phyloP scores from a whole-genome alignment of 1,139 yeast genomes.

The Diutina siamensis region DNA sequence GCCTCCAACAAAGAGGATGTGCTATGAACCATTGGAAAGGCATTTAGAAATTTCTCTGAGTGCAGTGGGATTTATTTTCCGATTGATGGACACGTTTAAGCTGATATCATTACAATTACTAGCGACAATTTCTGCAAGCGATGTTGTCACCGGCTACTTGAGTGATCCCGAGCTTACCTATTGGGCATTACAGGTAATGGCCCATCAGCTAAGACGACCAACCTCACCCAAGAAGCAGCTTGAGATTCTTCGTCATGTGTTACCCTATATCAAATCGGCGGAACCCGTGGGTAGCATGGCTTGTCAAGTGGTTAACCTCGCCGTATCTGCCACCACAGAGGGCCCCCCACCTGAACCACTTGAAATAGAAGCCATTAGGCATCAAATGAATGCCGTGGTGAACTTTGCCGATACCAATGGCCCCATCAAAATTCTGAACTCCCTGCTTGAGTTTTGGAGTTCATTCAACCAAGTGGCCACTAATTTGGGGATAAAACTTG shows the following conservation, averaged over 20 bases:
- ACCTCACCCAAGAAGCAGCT: slow-evolving; percentile 9
- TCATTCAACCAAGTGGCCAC: neutral
- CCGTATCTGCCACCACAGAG: slow-evolving; percentile 13
- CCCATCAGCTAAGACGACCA: neutral
- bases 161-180: neutral
- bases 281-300: slow-evolving; percentile 23
- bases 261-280: slow-evolving; percentile 6
- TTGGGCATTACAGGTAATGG: slow-evolving; percentile 2
- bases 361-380: slow-evolving; percentile 27
- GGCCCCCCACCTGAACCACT: slow-evolving; percentile 13
- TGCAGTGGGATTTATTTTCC: neutral
- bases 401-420: slow-evolving; percentile 51
- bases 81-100: neutral
- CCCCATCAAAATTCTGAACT: slow-evolving; percentile 34
- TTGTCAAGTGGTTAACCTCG: slow-evolving; percentile 31
- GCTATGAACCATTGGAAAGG: neutral
- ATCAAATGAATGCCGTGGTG: slow-evolving; percentile 33
- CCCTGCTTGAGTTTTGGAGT: slow-evolving; percentile 43
- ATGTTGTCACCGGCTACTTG: neutral
- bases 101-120: neutral
- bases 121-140: neutral
- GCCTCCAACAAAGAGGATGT: neutral
- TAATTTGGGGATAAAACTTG: too few species aligned
- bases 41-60: neutral
- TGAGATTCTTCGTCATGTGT: slow-evolving; percentile 28